Conservation (phyloP, 371 early-diverging fungal species). For the Zancudomyces culisetae region DNA sequence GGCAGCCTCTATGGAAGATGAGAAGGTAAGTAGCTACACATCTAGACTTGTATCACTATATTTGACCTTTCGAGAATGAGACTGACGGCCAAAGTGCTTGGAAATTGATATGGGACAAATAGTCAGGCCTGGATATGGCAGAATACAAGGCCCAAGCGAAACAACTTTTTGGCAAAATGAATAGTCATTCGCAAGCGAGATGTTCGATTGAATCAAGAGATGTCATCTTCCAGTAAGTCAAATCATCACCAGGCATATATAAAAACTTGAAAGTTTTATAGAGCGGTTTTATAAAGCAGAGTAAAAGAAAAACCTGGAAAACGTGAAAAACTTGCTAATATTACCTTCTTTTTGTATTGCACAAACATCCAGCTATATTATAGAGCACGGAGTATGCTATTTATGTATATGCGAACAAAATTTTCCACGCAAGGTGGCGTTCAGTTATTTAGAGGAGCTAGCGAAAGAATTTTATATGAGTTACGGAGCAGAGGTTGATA, state of each 20-base stretch:
- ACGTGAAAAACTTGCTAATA: too few species aligned
- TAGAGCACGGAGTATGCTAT: slow-evolving; percentile 84
- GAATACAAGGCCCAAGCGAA: slow-evolving; percentile 90
- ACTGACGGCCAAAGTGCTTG: too few species aligned
- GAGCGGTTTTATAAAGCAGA: too few species aligned
- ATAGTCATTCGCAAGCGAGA: slow-evolving; percentile 63
- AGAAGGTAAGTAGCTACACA: slow-evolving; percentile 60
- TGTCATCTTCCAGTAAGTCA: slow-evolving; percentile 65
- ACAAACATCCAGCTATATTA: slow-evolving; percentile 50
- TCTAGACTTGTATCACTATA: not conserved
- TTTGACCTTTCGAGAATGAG: not conserved
- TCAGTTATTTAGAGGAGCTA: slow-evolving; percentile 82
- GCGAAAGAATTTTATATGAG: slow-evolving; percentile 82
- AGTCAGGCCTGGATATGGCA: slow-evolving; percentile 52
- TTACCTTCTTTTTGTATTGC: too few species aligned
- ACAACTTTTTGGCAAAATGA: slow-evolving; percentile 66
- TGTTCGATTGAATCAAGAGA: slow-evolving; percentile 89
- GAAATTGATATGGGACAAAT: too few species aligned
- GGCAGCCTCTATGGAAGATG: slow-evolving; percentile 94
- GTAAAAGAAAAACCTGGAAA: too few species aligned
- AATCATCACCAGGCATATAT: too few species aligned
- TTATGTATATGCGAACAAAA: slow-evolving; percentile 79
- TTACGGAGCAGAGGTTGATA: slow-evolving; percentile 73
- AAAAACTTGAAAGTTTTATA: too few species aligned
- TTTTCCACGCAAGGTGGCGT: slow-evolving; percentile 92